A percentile compares a stretch with the other conserved stretches of the same genome.
Conservation (phyloP, 345 rosid species). For the Eucalyptus melliodora region DNA sequence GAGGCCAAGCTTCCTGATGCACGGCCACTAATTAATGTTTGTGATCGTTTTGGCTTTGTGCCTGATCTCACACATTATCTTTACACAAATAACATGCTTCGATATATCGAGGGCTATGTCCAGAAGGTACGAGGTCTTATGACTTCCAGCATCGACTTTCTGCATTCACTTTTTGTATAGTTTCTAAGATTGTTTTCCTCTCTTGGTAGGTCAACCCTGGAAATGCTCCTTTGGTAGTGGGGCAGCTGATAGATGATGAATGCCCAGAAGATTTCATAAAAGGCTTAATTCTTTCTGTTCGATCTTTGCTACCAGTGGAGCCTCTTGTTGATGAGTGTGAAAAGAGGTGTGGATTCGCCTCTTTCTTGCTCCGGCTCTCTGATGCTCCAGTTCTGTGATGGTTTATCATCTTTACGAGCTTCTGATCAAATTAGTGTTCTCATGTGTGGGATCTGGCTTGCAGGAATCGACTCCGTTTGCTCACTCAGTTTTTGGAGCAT, state of each 20-base stretch:
- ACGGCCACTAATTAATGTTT: slow-evolving; percentile 89
- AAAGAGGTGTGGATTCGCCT: slow-evolving; percentile 12
- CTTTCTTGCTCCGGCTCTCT: slow-evolving; percentile 23
- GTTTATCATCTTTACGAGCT: background rate
- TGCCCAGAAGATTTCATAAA: slow-evolving; percentile 98
- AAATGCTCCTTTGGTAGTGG: slow-evolving; percentile 90
- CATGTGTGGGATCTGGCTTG: background rate
- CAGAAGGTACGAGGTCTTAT: slow-evolving; percentile 59
- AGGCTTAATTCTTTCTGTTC: slow-evolving; percentile 86
- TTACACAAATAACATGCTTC: slow-evolving; percentile 79
- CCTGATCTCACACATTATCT: slow-evolving; percentile 94
- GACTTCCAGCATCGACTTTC: background rate
- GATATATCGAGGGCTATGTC: slow-evolving; percentile 97
- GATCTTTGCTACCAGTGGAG: slow-evolving; percentile 39
- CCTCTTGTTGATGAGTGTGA: slow-evolving; percentile 43
- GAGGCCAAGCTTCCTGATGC: slow-evolving; percentile 99
- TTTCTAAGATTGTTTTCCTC: background rate
- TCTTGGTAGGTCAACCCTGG: slow-evolving; percentile 76
- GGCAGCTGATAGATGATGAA: slow-evolving; percentile 81
- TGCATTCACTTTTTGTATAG: background rate
- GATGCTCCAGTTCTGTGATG: background rate
- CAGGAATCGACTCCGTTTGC: slow-evolving; percentile 98
- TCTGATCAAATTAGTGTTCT: background rate
- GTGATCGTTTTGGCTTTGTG: slow-evolving; percentile 95
- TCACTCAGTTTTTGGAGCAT: slow-evolving; percentile 99